Evolutionary conservation across 352 stramenopile species (phyloP).

Genomic region (Phytophthora tentaculata): DNA sequence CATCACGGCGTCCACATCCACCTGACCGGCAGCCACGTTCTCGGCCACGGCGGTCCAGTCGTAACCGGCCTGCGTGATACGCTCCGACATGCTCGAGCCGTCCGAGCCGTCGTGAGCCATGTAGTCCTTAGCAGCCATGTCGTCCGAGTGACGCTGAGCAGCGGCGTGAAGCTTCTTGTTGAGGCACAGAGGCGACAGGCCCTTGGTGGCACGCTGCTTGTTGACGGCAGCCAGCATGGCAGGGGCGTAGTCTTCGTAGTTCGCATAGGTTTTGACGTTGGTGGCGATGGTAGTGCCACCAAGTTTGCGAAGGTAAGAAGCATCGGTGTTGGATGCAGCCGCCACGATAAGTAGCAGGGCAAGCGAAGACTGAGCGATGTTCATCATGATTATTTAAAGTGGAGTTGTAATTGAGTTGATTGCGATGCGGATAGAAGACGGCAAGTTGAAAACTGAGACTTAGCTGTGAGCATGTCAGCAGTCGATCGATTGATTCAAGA

Average conservation of each 20-base stretch:
- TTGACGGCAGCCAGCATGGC: constrained; percentile 42
- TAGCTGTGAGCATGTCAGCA: constrained; percentile 5
- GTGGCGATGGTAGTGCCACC: constrained; percentile 18
- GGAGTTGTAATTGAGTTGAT: constrained; percentile 2
- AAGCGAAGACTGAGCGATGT: constrained; percentile 30
- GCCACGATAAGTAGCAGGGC: constrained; percentile 24
- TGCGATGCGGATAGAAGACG: constrained; percentile 4
- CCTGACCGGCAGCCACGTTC: constrained; percentile 45
- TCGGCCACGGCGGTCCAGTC: constrained; percentile 43
- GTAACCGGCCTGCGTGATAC: constrained; percentile 50
- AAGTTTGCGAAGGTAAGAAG: constrained; percentile 21
- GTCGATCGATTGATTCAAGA: not conserved
- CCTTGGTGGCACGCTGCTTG: constrained; percentile 45
- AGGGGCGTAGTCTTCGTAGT: constrained; percentile 19
- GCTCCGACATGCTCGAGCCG: constrained; percentile 43
- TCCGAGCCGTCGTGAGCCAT: constrained; percentile 52
- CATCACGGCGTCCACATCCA: constrained; percentile 42
- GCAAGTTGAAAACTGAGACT: constrained; percentile 18
- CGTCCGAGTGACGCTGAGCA: constrained; percentile 37
- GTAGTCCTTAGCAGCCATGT: constrained; percentile 57
- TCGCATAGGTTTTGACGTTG: constrained; percentile 14
- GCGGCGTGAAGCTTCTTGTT: constrained; percentile 43
- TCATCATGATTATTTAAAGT: constrained; percentile 15
- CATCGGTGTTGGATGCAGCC: constrained; percentile 18
- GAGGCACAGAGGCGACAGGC: constrained; percentile 41